Evolutionary conservation across 108 stramenopile genomes (phyloP), one percentile per base, ranked within the genome.

Genomic region (Seminavis robusta): DNA sequence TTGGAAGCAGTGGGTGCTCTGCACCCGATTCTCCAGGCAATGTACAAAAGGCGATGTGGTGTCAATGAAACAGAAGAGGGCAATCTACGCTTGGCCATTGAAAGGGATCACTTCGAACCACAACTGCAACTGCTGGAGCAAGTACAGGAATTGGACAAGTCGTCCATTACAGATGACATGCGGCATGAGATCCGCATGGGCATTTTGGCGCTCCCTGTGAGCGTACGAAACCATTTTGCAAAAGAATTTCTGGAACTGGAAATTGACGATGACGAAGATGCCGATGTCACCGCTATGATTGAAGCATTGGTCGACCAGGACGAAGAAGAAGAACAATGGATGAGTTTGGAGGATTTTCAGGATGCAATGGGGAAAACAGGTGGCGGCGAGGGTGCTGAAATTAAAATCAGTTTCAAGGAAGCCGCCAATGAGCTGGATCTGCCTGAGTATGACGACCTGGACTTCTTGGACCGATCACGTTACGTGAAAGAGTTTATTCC

Each of bases 401-500:
- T 21, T 7, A 4, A 42, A 21, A 13, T n/a, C n/a, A n/a, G n/a
- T 47, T 38, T 70, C 2, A 63, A 64, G 16, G 42, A 63, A n/a
- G n/a, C n/a, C 6, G 8, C 27, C 21, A 47, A 59, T 39, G 49
- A 63, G 11, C 33, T 24, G 11, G 61, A 61, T 4, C 34, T 28
- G 3, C 38, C 59, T 3, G 72, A 73, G 27, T 66, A 61, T 43
- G 62, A 67, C 31, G 80, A 86, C 59, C 61, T 73, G n/a, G 75
- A 86, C 21, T 77, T 77, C 51, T 53, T 73, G 4, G 78, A 86
- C 37, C 65, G 80, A n/a, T 73, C 74, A 38, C 41, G 65, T 15
- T 81, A 71, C 32, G 40, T 88, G 4, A 40, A 59, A 55, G 79
- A 63, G 43, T 54, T 88, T 32, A 61, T 79, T 4, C 86, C 86